Evolutionary conservation across 1,139 yeast species (phyloP).

Genomic region (Diutina scorzettiae): DNA sequence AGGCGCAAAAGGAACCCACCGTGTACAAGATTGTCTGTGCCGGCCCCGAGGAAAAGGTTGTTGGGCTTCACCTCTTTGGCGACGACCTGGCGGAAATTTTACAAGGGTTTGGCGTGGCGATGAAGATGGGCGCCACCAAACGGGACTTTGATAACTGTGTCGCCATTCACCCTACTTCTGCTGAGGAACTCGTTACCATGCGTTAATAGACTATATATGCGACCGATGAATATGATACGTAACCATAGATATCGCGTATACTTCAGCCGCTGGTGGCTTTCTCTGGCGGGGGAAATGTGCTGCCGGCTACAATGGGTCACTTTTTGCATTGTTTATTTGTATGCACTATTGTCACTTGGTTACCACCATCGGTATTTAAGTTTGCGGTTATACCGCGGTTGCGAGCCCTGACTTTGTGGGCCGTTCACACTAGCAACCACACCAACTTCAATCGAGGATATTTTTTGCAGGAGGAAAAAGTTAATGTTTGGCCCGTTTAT

Average conservation of each 20-base stretch:
- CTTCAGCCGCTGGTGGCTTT: too few relatives aligned
- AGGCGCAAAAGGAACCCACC: constrained; percentile 69
- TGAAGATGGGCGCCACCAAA: constrained; percentile 97
- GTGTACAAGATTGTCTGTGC: constrained; percentile 71
- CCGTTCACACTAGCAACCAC: too few relatives aligned
- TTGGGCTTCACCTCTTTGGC: constrained; percentile 90
- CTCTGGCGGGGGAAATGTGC: too few relatives aligned
- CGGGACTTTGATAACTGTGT: constrained; percentile 89
- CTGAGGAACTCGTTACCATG: constrained; percentile 93
- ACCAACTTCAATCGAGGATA: too few relatives aligned
- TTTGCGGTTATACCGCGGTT: too few relatives aligned
- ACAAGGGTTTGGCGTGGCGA: constrained; percentile 97
- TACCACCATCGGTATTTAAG: too few relatives aligned
- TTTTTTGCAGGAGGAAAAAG: too few relatives aligned
- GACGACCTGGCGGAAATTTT: constrained; percentile 83
- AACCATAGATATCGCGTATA: too few relatives aligned
- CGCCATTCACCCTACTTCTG: constrained; percentile 97
- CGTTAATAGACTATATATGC: neutral
- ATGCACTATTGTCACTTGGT: too few relatives aligned
- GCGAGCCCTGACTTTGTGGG: too few relatives aligned
- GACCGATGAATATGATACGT: neutral
- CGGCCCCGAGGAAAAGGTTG: constrained; percentile 83
- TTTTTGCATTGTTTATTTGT: too few relatives aligned
- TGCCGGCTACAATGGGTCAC: too few relatives aligned
- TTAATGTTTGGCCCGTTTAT: constrained; percentile 1